phyloP scores from a whole-genome alignment of 1,139 yeast species.

The Zygosaccharomyces sapae region DNA sequence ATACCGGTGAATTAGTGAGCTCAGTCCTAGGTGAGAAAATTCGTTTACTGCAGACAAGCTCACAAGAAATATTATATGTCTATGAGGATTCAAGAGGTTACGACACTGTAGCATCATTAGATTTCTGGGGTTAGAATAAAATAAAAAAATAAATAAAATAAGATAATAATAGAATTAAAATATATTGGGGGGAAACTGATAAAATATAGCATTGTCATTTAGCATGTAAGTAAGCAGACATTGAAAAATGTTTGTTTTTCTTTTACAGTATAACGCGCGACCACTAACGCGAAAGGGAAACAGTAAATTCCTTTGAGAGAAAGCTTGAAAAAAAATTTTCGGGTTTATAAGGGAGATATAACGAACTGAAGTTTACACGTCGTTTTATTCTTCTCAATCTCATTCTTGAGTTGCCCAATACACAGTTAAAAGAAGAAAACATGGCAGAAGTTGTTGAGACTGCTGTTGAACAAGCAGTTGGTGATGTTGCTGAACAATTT shows the following conservation, averaged over 20 bases:
- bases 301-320: background rate
- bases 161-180: background rate
- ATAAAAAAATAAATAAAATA: background rate
- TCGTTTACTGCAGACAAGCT: conserved; percentile 79
- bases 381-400: background rate
- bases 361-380: background rate
- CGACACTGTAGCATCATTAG: conserved; percentile 87
- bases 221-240: too few relatives aligned
- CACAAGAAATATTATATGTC: conserved; percentile 90
- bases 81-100: conserved; percentile 86
- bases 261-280: too few relatives aligned
- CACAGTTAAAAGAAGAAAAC: too few relatives aligned
- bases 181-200: background rate
- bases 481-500: conserved; percentile 9
- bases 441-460: conserved; percentile 19
- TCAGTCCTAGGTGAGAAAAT: conserved; percentile 95
- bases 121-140: conserved; percentile 61
- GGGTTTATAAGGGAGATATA: background rate
- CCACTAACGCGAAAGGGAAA: background rate
- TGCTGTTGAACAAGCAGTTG: conserved; percentile 17
- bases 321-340: background rate
- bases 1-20: conserved; percentile 75
- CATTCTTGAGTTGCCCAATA: too few relatives aligned
- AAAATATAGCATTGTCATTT: too few relatives aligned
- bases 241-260: too few relatives aligned